phyloP scores from a whole-genome alignment of 164 flowering plant species.

The Warburgia ugandensis region DNA sequence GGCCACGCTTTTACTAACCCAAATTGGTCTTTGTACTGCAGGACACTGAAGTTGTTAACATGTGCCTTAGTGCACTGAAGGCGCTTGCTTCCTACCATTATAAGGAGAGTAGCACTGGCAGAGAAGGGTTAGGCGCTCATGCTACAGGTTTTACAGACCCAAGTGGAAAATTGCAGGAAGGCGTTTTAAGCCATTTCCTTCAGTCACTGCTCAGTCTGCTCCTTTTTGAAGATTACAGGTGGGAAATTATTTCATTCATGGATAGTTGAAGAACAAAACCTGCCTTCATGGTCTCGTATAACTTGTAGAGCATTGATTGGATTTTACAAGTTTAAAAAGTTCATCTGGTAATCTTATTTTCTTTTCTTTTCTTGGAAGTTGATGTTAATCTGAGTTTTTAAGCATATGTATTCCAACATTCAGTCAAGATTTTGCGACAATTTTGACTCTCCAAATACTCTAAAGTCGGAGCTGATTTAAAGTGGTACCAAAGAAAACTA shows the following conservation, averaged over 20 bases:
- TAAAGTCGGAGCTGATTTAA: too few relatives aligned
- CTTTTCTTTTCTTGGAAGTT: not conserved
- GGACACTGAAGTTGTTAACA: slow-evolving; percentile 72
- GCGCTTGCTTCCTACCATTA: slow-evolving; percentile 83
- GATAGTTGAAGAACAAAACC: slow-evolving; percentile 1
- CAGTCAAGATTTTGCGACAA: too few relatives aligned
- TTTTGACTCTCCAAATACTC: too few relatives aligned
- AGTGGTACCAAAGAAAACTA: too few relatives aligned
- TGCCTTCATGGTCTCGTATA: not conserved
- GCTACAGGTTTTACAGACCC: slow-evolving; percentile 39
- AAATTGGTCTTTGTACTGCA: slow-evolving; percentile 18
- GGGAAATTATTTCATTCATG: not conserved
- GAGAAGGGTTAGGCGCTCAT: slow-evolving; percentile 60
- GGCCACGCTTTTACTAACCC: too few relatives aligned
- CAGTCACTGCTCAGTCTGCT: slow-evolving; percentile 64
- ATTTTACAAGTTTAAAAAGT: not conserved
- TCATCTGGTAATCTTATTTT: not conserved
- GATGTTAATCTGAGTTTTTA: too few relatives aligned
- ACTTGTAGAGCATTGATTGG: not conserved
- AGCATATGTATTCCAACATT: too few relatives aligned
- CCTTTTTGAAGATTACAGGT: slow-evolving; percentile 94
- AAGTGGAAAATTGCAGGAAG: slow-evolving; percentile 48
- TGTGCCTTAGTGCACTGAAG: slow-evolving; percentile 68
- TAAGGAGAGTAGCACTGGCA: slow-evolving; percentile 56
- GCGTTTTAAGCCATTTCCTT: slow-evolving; percentile 64